Evolutionary conservation across 768 basidiomycete genomes (phyloP).

Genomic region (Lactarius indigo): DNA sequence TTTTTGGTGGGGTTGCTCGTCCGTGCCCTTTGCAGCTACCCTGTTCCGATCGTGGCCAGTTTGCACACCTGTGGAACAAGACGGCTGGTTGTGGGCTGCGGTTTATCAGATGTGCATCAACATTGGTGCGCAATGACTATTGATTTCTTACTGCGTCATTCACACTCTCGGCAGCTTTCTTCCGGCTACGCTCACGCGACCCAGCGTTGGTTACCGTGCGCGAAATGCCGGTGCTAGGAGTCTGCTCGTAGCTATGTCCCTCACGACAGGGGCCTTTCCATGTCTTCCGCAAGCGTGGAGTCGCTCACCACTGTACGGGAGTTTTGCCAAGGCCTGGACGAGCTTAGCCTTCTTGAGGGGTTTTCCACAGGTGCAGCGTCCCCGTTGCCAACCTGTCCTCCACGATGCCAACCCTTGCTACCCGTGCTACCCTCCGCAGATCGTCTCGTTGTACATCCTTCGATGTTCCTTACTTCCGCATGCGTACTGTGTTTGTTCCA

Average conservation of each 20-base stretch:
- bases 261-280: conserved; percentile 34
- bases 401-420: conserved; percentile 25
- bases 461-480: conserved; percentile 78
- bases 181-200: conserved; percentile 59
- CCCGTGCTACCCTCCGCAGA: conserved; percentile 73
- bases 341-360: conserved; percentile 66
- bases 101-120: conserved; percentile 74
- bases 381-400: conserved; percentile 39
- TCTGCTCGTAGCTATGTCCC: conserved; percentile 34
- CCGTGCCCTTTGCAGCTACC: conserved; percentile 46
- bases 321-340: conserved; percentile 50
- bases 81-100: conserved; percentile 66
- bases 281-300: conserved; percentile 33
- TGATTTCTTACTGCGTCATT: too few relatives aligned
- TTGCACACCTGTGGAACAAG: conserved; percentile 65
- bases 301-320: conserved; percentile 32
- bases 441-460: conserved; percentile 80
- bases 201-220: conserved; percentile 83
- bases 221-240: conserved; percentile 59
- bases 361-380: conserved; percentile 51
- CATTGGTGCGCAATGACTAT: too few relatives aligned
- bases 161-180: too few relatives aligned
- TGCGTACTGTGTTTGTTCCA: conserved; percentile 91
- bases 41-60: conserved; percentile 47
- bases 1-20: conserved; percentile 60